Evolutionary conservation across 2,329 filamentous ascomycete species (phyloP).

Genomic region (Teratosphaeria zuluensis): DNA sequence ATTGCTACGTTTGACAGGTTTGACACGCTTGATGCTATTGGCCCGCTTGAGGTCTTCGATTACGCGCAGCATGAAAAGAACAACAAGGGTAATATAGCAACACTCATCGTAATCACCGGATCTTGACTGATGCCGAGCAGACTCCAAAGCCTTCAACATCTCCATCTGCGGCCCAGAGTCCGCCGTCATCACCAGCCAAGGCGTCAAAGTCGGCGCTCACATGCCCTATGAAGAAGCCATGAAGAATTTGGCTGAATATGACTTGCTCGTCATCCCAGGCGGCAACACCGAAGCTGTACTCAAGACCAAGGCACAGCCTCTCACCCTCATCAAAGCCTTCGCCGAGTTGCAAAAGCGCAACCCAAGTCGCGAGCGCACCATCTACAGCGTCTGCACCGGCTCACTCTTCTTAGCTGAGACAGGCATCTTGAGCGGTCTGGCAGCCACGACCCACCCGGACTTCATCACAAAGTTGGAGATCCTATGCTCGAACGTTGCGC

Average conservation of each 20-base stretch:
- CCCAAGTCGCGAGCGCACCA: conserved; percentile 67
- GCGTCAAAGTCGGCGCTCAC: conserved; percentile 62
- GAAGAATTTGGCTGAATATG: conserved; percentile 62
- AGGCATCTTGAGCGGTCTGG: conserved; percentile 68
- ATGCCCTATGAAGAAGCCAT: conserved; percentile 71
- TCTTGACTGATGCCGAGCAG: conserved; percentile 22
- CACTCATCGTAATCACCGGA: neutral
- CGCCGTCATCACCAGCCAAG: conserved; percentile 47
- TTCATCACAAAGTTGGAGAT: conserved; percentile 72
- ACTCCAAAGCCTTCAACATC: conserved; percentile 45
- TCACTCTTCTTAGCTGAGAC: conserved; percentile 66
- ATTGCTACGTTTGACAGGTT: conserved; percentile 48
- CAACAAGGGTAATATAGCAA: conserved; percentile 36
- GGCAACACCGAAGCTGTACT: conserved; percentile 56
- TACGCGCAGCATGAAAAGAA: conserved; percentile 45
- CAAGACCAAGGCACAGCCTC: conserved; percentile 57
- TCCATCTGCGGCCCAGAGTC: conserved; percentile 40
- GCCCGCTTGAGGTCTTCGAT: conserved; percentile 49
- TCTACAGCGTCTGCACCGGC: conserved; percentile 72
- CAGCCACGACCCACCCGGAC: conserved; percentile 75
- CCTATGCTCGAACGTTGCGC: conserved; percentile 63
- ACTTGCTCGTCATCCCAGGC: conserved; percentile 69
- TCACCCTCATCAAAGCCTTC: conserved; percentile 65
- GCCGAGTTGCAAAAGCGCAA: conserved; percentile 72
- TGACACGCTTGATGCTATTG: conserved; percentile 48